Evolutionary conservation across 352 stramenopile genomes (phyloP).

Genomic region (Phytophthora tentaculata): DNA sequence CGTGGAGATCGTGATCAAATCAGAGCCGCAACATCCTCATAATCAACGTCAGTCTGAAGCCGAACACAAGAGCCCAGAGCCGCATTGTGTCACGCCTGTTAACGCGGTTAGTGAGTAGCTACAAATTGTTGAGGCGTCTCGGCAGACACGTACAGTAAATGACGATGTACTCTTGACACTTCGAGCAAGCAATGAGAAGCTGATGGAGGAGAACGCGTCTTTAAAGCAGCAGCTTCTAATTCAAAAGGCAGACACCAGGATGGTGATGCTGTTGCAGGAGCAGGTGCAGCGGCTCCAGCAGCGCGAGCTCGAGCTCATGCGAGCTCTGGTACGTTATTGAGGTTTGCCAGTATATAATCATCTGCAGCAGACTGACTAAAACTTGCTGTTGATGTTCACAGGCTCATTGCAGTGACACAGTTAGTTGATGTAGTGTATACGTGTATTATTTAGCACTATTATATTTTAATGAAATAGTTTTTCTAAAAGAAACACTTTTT

Average conservation of each 20-base stretch:
- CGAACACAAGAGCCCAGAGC: background rate
- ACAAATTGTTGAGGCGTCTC: background rate
- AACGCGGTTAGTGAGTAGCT: background rate
- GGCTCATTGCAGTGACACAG: background rate
- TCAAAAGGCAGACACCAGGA: conserved; percentile 2
- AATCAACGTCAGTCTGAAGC: background rate
- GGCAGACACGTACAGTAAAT: background rate
- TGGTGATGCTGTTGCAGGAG: conserved; percentile 22
- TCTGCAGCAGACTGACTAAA: background rate
- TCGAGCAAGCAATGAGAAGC: conserved; percentile 8
- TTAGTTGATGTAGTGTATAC: background rate
- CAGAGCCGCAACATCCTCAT: background rate
- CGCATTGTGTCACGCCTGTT: background rate
- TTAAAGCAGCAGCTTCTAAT: conserved; percentile 9
- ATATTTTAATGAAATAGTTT: background rate
- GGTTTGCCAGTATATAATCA: background rate
- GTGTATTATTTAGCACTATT: background rate
- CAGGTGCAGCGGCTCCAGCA: conserved; percentile 25
- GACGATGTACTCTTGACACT: conserved; percentile 4
- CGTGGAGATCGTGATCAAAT: background rate
- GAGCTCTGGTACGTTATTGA: background rate
- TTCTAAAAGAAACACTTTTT: background rate
- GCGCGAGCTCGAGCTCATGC: conserved; percentile 22
- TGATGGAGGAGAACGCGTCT: conserved; percentile 8
- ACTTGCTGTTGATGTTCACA: background rate